phyloP scores from a whole-genome alignment of 2,329 filamentous ascomycete genomes.

The Alternaria hordeiaustralica region DNA sequence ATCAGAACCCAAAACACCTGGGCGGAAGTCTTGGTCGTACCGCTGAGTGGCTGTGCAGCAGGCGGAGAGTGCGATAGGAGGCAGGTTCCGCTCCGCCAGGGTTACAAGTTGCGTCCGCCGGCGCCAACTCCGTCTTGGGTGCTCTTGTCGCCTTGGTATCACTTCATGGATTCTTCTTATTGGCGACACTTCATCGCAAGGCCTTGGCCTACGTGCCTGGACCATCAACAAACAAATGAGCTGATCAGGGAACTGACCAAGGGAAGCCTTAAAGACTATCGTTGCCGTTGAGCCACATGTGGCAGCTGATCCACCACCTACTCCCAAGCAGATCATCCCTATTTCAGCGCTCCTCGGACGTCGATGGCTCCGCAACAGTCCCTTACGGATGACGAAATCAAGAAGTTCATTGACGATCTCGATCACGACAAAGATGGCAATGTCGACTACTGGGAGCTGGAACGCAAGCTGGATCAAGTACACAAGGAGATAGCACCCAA shows the following conservation, averaged over 20 bases:
- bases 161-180: conserved; percentile 15
- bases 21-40: conserved; percentile 14
- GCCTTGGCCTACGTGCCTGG: conserved; percentile 39
- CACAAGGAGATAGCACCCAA: conserved; percentile 60
- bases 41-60: conserved; percentile 9
- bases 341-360: not conserved
- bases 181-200: conserved; percentile 12
- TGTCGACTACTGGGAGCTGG: conserved; percentile 61
- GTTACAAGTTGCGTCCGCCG: conserved; percentile 12
- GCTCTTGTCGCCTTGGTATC: conserved; percentile 33
- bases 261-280: conserved; percentile 7
- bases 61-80: conserved; percentile 3
- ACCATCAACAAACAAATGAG: conserved; percentile 16
- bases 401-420: conserved; percentile 60
- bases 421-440: conserved; percentile 60
- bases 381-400: conserved; percentile 57
- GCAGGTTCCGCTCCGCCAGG: conserved; percentile 23
- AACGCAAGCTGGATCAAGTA: conserved; percentile 60
- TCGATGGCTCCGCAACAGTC: conserved; percentile 34
- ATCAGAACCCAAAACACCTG: not conserved
- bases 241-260: conserved; percentile 10
- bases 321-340: not conserved
- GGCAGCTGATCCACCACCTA: not conserved
- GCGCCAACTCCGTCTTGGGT: conserved; percentile 28
- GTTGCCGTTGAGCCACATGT: not conserved